Evolutionary conservation across 345 rosid genomes (phyloP), one percentile per base, ranked within the genome.

Genomic region (Xanthoceras sorbifolium): DNA sequence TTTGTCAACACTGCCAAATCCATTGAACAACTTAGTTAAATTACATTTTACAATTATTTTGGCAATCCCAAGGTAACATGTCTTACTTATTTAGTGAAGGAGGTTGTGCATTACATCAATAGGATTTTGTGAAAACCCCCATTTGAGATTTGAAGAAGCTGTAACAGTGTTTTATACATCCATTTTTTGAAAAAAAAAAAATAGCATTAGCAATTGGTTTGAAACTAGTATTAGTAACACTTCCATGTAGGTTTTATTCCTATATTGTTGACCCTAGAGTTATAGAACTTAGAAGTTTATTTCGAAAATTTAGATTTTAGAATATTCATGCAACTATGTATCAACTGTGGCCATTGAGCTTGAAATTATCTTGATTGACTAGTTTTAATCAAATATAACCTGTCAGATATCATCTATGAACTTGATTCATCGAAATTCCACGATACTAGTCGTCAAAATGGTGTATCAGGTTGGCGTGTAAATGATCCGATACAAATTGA

Each of bases 1-100:
- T 90, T 87, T 84, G 97, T 96, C 66, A 94, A 93, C 84, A 90
- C 80, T 76, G 73, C 81, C 23, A 92, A 91, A 77, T 66, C 93
- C 55, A 66, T 90, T 77, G 88, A 92, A 82, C 94, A 90, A 75
- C 86, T 80, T 59, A 70, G 85, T 73, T 89, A 79, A 83, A 9
- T 38, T 66, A 29, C 23, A 44, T 46, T 66, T 57, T 57, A 38
- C 11, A 42, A 65, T 75, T 7, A 42, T 34, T 50, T 65, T 65
- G 64, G 22, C 64, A 25, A 64, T 25, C 48, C 4, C 18, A 50
- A 75, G 32, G 2, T 18, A 36, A 64, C 31, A 0, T 42, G 10
- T 42, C 25, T 28, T 60, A 50, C 32, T n/a, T 36, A 34, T 18
- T 14, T n/a, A 25, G 18, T 22, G 63, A 52, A 5, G 17, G 10